Base-by-base conservation (phyloP, 331 rosid genomes). In the Acacia concinna region DNA sequence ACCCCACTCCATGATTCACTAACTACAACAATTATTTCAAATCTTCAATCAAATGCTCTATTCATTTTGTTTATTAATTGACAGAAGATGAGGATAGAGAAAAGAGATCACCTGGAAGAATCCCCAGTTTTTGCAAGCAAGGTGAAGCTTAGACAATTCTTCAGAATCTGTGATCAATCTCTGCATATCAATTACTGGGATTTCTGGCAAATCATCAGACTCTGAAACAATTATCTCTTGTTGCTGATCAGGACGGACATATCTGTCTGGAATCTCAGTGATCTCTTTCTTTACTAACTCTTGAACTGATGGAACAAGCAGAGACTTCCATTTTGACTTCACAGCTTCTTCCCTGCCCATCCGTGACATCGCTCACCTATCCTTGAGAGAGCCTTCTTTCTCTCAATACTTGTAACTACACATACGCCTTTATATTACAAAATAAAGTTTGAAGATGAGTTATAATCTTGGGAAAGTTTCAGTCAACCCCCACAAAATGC, bases 261-360 rank as follows among this genome's bases (percentile, higher is more conserved):
- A 86, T 86, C 89, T 79, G 0, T 35, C 13, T 25, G 84, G 84
- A 75, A 80, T 10, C 0, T 27, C 25, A 31, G 27, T 14, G 13
- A 75, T 28, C 3, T 57, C 64, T 0, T 75, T 20, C 54, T 79
- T 51, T 15, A 49, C 78, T 18, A 84, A 41, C 41, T 76, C 87
- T 79, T 82, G 79, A 73, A 81, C 84, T 21, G 84, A 81, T 28
- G 80, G 87, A 46, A 86, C 89, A 9, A 82, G 27, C 63, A 86
- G 74, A 60, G 87, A 67, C 34, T 38, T 68, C 25, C 81, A 76
- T 0, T 56, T 73, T 13, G 15, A 44, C n/a, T 40, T 81, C 52
- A 25, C 38, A 1, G 28, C 3, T 31, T 49, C 69, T 65, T 72
- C 87, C 87, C 76, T 84, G 40, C 18, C 34, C 32, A 12, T 68